Evolutionary conservation across 768 basidiomycete species (phyloP), one percentile per base, ranked within the genome.

Genomic region (Cubamyces sp.): DNA sequence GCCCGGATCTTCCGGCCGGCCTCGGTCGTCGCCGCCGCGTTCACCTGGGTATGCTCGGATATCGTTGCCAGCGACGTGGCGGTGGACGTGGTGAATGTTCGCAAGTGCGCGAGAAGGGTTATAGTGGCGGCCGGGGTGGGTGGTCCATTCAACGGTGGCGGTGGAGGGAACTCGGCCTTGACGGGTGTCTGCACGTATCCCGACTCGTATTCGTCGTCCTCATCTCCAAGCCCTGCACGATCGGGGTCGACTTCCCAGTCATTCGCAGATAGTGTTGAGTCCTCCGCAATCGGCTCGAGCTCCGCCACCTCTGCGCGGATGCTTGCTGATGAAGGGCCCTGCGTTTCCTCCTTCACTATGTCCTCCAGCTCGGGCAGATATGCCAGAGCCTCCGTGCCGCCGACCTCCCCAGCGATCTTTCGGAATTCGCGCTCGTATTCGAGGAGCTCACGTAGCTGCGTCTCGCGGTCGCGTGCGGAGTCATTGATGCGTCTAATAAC

Each of bases 11-110:
- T 93, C 41, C 93, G 83, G 48, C 91, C 92, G 0, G 92, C 89
- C 60, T 96, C 93, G 1, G 92, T 87, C 11, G 91, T 88, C 4
- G 88, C 89, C 1, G 90, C 94, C 11, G 88, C 86, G 69, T 93
- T 92, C 52, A 94, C 91, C 71, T 96, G 93, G 15, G 92, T 90
- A 62, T 94, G 91, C 69, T 96, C 93, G 25, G 90, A 92, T 65
- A 94, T 85, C 37, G 86, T 84, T 2, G 87, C 82, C 47, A 96
- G 82, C 12, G 91, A 89, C 23, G 87, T 77, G 48, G 90, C 86
- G 54, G 94, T 83, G 9, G 91, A 88, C 9, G 86, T 73, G 0
- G 93, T 95, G 71, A 86, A 82, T 23, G 85, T 82, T 45, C 92
- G 88, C 60, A 94, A 78, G 65, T 90, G 82, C 3, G 84, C 78